These are phyloP conservation scores for Fagus sylvatica DNA, from an alignment of 306 rosid genomes.

Conservation along the genomic window DNA sequence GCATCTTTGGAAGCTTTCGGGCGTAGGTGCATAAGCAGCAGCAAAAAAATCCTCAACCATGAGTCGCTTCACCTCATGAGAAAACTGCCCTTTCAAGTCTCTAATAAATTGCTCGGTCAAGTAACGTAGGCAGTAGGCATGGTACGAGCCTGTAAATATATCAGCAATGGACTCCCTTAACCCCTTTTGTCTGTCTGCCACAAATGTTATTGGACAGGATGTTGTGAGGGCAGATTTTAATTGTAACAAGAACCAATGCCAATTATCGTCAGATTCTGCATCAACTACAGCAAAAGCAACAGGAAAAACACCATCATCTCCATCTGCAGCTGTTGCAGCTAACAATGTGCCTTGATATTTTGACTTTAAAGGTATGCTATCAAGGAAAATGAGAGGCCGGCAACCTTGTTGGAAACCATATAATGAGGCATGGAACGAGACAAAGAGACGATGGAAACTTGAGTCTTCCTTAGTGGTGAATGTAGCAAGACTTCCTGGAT, in stretches of 20 bases:
- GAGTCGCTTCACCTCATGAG: conserved; percentile 93
- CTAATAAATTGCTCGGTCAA: conserved; percentile 83
- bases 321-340: conserved; percentile 93
- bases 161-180: conserved; percentile 69
- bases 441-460: conserved; percentile 90
- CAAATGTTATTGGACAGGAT: conserved; percentile 76
- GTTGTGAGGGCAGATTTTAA: conserved; percentile 75
- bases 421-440: conserved; percentile 84
- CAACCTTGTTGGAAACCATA: conserved; percentile 96
- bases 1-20: conserved; percentile 69
- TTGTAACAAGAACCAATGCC: conserved; percentile 91
- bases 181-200: conserved; percentile 86
- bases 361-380: conserved; percentile 75
- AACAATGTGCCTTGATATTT: conserved; percentile 92
- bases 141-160: conserved; percentile 73
- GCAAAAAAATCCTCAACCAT: conserved; percentile 82
- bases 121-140: conserved; percentile 80
- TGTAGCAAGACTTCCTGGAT: conserved; percentile 85
- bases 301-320: conserved; percentile 82
- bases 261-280: conserved; percentile 85
- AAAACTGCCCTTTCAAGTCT: conserved; percentile 89
- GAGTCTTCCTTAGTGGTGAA: conserved; percentile 93
- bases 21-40: conserved; percentile 74
- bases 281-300: conserved; percentile 92
- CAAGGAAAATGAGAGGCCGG: conserved; percentile 89